Base-by-base conservation (phyloP, 1,139 yeast genomes). In the Hyphopichia burtonii region DNA sequence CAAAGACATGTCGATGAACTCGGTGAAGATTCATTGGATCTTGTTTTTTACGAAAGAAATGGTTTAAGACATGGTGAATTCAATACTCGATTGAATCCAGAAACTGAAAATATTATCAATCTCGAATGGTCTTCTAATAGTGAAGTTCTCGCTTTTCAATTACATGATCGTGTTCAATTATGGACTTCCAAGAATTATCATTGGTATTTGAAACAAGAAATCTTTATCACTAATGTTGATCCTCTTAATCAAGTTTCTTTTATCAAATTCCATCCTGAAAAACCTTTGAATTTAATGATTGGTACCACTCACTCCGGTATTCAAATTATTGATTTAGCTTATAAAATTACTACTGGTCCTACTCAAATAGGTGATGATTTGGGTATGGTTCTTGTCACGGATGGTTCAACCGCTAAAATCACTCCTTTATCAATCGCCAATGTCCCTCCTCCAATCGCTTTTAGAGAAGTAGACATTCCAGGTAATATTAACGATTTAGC, bases 141-240 rank as follows among this genome's bases (percentile, higher is more conserved):
- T 40, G 96, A 90, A 51, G 74, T 88, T 1, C 67, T 94, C 44
- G 86, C 96, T 0, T 68, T 93, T 19, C 83, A 80, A 42, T 65
- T 85, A 25, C 52, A 64, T 2, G 76, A 83, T 50, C 67, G 79
- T 30, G 74, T 93, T 16, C 96, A 87, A 58, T 66, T 94, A 31
- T 94, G 98, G 98, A 83, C 95, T 1, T 75, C 87, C 2, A 91
- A 88, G 56, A 94, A 94, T 61, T 94, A 91, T 61, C 96, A 91
- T 59, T 94, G 99, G 98, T 89, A 86, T 59, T 72, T 91, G 51
- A 93, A 94, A 58, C 95, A 86, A 61, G 95, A 86, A 57, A 65
- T 91, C 4, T 55, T 54, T 38, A 58, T 73, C 4, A 54, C 62
- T 31, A 54, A 59, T 2, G 51, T 50, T 15, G 65, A 60, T 20